Conservation (phyloP, 106 monocot genomes). For the Alisma plantagoaquatica region DNA sequence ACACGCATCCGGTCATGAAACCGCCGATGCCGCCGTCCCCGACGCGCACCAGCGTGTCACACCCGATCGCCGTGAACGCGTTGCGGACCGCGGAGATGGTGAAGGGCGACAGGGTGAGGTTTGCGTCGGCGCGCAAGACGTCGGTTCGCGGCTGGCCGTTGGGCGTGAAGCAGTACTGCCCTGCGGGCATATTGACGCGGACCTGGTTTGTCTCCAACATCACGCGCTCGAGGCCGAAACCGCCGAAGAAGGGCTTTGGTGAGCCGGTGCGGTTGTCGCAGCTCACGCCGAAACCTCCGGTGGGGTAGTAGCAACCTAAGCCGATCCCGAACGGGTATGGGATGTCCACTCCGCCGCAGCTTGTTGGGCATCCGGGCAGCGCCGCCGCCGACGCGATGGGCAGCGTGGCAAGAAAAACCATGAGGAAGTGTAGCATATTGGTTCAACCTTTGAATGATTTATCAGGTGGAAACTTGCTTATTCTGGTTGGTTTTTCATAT, state of each 20-base stretch:
- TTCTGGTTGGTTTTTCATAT: too few species aligned
- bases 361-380: slow-evolving; percentile 7
- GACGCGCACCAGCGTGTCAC: slow-evolving; percentile 21
- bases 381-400: not conserved
- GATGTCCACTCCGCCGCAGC: slow-evolving; percentile 22
- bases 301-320: not conserved
- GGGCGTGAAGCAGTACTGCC: slow-evolving; percentile 15
- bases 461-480: too few species aligned
- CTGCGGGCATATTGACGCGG: not conserved
- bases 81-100: slow-evolving; percentile 14
- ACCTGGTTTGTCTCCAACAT: not conserved
- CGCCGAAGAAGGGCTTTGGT: slow-evolving; percentile 1
- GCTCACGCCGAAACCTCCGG: slow-evolving; percentile 4
- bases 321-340: slow-evolving; percentile 45
- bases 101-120: not conserved
- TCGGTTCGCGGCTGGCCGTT: not conserved
- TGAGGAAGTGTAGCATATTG: not conserved
- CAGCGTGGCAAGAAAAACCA: not conserved
- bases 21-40: not conserved
- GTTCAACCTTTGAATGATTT: too few species aligned
- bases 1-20: slow-evolving; percentile 16
- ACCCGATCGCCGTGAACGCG: slow-evolving; percentile 26
- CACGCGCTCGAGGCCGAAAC: slow-evolving; percentile 10
- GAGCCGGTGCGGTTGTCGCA: slow-evolving; percentile 13
- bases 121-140: not conserved